Conservation (phyloP, 2,329 filamentous ascomycete species). For the Colletotrichum sp. region DNA sequence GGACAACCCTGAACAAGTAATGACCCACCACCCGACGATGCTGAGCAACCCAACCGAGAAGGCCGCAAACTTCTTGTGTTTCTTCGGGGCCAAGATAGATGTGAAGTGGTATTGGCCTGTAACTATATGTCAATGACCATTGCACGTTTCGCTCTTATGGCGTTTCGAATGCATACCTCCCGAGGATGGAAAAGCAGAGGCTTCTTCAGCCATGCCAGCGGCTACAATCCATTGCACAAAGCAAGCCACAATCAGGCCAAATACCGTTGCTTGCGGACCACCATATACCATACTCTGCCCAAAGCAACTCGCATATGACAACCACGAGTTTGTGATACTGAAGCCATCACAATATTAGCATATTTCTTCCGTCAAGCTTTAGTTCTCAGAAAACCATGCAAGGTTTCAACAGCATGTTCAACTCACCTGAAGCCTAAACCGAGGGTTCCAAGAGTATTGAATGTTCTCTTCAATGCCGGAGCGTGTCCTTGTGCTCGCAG, state of each 20-base stretch:
- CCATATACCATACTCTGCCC: constrained; percentile 17
- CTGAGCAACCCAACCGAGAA: constrained; percentile 18
- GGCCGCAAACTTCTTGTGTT: constrained; percentile 18
- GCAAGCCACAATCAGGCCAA: constrained; percentile 22
- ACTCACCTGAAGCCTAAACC: constrained; percentile 5
- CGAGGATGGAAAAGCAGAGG: constrained; percentile 21
- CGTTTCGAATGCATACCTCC: background rate
- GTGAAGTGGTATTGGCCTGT: constrained; percentile 25
- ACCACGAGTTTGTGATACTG: constrained; percentile 24
- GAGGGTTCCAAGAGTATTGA: constrained; percentile 17
- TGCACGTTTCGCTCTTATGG: background rate
- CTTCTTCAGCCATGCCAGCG: constrained; percentile 21
- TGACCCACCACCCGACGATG: constrained; percentile 23
- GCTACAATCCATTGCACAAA: constrained; percentile 23
- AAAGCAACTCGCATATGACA: constrained; percentile 22
- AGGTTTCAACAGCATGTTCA: background rate
- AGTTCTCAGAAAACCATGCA: background rate
- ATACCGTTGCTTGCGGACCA: constrained; percentile 20
- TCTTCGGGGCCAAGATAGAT: constrained; percentile 19
- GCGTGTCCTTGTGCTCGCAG: constrained; percentile 21
- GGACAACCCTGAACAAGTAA: constrained; percentile 25
- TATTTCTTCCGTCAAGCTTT: background rate
- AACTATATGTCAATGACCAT: background rate
- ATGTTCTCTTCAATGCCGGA: constrained; percentile 19
- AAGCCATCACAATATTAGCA: background rate